phyloP scores from a whole-genome alignment of 2,329 filamentous ascomycete species.

The Rosellinia necatrix region DNA sequence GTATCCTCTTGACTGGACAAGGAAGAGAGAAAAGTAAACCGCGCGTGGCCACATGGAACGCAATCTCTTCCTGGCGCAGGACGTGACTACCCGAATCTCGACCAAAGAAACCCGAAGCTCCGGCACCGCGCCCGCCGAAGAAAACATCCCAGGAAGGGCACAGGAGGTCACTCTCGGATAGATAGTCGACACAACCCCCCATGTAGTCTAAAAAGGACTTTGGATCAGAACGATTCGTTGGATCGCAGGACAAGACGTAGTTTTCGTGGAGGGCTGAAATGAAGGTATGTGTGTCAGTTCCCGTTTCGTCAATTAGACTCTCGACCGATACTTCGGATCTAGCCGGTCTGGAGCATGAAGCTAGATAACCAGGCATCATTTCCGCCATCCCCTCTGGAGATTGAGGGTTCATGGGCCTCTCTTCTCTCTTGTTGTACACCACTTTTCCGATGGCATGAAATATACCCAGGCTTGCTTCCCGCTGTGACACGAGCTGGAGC shows the following conservation, averaged over 20 bases:
- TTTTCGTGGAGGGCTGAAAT: slow-evolving; percentile 92
- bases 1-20: slow-evolving; percentile 77
- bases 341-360: slow-evolving; percentile 62
- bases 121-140: slow-evolving; percentile 63
- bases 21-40: slow-evolving; percentile 86
- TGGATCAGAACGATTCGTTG: slow-evolving; percentile 52
- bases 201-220: slow-evolving; percentile 74
- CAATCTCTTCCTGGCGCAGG: slow-evolving; percentile 89
- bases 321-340: slow-evolving; percentile 71
- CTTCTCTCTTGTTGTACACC: slow-evolving; percentile 90
- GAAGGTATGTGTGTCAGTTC: slow-evolving; percentile 90
- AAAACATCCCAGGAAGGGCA: slow-evolving; percentile 72
- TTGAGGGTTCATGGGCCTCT: slow-evolving; percentile 46
- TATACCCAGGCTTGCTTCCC: slow-evolving; percentile 88
- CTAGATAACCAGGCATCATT: slow-evolving; percentile 62
- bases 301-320: slow-evolving; percentile 86
- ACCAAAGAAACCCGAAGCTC: slow-evolving; percentile 51
- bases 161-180: slow-evolving; percentile 88
- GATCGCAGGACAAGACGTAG: slow-evolving; percentile 81
- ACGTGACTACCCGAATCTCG: slow-evolving; percentile 70
- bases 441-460: slow-evolving; percentile 97
- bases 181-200: slow-evolving; percentile 80
- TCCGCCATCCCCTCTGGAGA: slow-evolving; percentile 51
- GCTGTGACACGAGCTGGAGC: slow-evolving; percentile 78
- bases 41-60: slow-evolving; percentile 87